phyloP scores from a whole-genome alignment of 2,329 filamentous ascomycete genomes.

The Epichloe amarillans region DNA sequence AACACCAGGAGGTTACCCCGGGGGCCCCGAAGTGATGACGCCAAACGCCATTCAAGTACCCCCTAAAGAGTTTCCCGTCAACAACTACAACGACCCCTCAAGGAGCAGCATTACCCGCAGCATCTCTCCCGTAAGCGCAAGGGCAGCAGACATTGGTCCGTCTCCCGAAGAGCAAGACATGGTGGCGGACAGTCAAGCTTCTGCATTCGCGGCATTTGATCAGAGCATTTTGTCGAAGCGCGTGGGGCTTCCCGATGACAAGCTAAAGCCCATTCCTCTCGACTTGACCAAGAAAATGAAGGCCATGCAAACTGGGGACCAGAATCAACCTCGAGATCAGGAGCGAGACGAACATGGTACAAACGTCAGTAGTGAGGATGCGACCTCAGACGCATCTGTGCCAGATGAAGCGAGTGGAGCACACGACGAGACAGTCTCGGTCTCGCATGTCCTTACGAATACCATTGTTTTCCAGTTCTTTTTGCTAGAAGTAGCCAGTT shows the following conservation, averaged over 20 bases:
- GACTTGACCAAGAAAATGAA: conserved; percentile 18
- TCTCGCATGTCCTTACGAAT: conserved; percentile 71
- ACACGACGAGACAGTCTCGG: conserved; percentile 37
- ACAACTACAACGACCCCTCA: conserved; percentile 22
- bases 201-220: conserved; percentile 50
- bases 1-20: conserved; percentile 14
- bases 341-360: background rate
- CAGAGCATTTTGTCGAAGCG: conserved; percentile 45
- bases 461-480: conserved; percentile 70
- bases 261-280: conserved; percentile 34
- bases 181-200: conserved; percentile 35
- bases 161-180: conserved; percentile 19
- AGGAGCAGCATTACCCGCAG: conserved; percentile 22
- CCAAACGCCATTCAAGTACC: conserved; percentile 22
- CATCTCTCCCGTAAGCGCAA: conserved; percentile 26
- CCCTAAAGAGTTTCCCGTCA: conserved; percentile 31
- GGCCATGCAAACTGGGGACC: conserved; percentile 10
- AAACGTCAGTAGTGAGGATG: conserved; percentile 1
- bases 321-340: conserved; percentile 9
- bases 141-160: conserved; percentile 12
- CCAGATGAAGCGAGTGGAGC: conserved; percentile 10
- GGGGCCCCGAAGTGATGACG: conserved; percentile 12
- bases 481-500: conserved; percentile 59
- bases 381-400: background rate
- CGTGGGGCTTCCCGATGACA: conserved; percentile 33